A percentile compares a stretch with the other conserved stretches of the same genome.
phyloP scores from a whole-genome alignment of 2,329 filamentous ascomycete species.

The Grosmannia clavigera region DNA sequence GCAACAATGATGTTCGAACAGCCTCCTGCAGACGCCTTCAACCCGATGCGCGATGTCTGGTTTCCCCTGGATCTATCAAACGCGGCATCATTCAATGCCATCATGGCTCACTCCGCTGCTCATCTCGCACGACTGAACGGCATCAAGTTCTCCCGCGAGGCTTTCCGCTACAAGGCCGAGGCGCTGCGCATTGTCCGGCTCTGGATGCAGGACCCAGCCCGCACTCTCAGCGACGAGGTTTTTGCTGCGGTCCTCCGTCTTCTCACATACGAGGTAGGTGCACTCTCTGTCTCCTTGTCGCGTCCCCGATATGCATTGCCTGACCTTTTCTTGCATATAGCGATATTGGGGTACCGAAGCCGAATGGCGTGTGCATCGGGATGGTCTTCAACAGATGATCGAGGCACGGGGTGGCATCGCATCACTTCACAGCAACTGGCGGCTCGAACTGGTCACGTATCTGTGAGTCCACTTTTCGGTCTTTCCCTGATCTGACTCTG shows the following conservation, averaged over 20 bases:
- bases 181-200: conserved; percentile 21
- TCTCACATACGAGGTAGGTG: conserved; percentile 5
- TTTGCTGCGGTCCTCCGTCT: conserved; percentile 7
- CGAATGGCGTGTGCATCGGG: not conserved
- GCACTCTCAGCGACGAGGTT: conserved; percentile 20
- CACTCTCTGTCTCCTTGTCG: not conserved
- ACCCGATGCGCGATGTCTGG: conserved; percentile 27
- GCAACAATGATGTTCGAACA: conserved; percentile 22
- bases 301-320: not conserved
- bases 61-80: conserved; percentile 27
- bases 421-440: not conserved
- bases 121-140: conserved; percentile 23
- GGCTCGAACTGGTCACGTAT: not conserved
- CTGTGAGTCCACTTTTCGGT: not conserved
- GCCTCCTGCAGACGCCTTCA: conserved; percentile 16
- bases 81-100: conserved; percentile 25
- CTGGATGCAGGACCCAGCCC: conserved; percentile 20
- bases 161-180: conserved; percentile 21
- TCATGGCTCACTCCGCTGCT: conserved; percentile 28
- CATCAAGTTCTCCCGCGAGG: conserved; percentile 15
- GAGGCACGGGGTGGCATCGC: not conserved
- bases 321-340: not conserved
- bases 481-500: not conserved
- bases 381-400: not conserved
- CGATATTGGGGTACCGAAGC: conserved; percentile 7